Evolutionary conservation across 495 filamentous ascomycete species (phyloP).

Genomic region (Penicillium salamii): DNA sequence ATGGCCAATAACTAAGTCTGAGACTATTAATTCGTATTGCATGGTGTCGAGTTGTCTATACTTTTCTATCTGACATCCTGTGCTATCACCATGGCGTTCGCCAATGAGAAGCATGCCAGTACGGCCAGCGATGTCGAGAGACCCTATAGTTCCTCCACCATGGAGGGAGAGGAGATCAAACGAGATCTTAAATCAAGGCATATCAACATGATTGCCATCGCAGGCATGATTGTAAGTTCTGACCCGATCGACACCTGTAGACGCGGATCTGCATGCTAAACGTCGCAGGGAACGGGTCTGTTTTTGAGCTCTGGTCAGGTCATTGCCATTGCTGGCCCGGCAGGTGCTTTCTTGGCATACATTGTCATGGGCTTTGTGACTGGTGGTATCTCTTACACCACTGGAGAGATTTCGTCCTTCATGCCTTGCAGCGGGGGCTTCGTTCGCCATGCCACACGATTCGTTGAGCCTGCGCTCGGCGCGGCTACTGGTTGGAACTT

Average conservation of each 20-base stretch:
- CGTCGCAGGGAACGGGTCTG: constrained; percentile 14
- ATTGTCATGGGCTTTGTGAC: constrained; percentile 18
- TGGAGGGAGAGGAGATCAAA: constrained; percentile 22
- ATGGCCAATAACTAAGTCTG: too few species aligned
- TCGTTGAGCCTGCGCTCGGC: constrained; percentile 27
- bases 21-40: too few species aligned
- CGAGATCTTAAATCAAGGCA: constrained; percentile 23
- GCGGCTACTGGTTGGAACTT: constrained; percentile 31
- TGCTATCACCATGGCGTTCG: neutral
- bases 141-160: neutral
- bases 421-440: constrained; percentile 25
- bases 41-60: too few species aligned
- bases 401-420: constrained; percentile 25
- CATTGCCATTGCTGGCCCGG: constrained; percentile 59
- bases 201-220: constrained; percentile 24
- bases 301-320: constrained; percentile 50
- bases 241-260: neutral
- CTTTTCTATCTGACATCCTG: neutral
- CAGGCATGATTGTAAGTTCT: constrained; percentile 20
- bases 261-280: neutral
- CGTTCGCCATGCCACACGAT: constrained; percentile 20
- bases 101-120: constrained; percentile 3
- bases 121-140: neutral
- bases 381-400: constrained; percentile 16
- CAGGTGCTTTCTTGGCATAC: constrained; percentile 36